A percentile compares a stretch with the other conserved stretches of the same genome.
Evolutionary conservation across 1,284 basidiomycete genomes (phyloP).

Genomic region (Chalciporus sp.): DNA sequence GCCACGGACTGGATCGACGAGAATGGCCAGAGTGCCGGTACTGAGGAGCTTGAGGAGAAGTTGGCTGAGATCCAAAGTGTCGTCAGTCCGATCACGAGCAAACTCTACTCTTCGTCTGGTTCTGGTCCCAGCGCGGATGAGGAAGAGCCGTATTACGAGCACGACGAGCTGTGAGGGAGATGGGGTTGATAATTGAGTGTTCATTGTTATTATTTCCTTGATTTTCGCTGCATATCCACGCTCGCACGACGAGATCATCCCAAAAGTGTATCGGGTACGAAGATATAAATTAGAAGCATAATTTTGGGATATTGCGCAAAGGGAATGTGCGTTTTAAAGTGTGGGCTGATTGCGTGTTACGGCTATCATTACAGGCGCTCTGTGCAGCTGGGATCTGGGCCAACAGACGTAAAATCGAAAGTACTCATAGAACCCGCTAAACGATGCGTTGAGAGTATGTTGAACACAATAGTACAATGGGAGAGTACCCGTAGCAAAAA

Average conservation of each 20-base stretch:
- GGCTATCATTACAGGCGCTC: too few relatives aligned
- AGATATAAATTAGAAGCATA: background rate
- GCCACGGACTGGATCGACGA: slow-evolving; percentile 90
- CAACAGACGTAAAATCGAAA: background rate
- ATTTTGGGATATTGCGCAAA: slow-evolving; percentile 2
- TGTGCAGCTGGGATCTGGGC: background rate
- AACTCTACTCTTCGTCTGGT: slow-evolving; percentile 65
- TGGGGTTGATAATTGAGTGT: slow-evolving; percentile 4
- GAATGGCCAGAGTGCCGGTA: slow-evolving; percentile 73
- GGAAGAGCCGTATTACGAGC: slow-evolving; percentile 58
- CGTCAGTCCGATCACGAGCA: slow-evolving; percentile 77
- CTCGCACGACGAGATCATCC: background rate
- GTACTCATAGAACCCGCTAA: background rate
- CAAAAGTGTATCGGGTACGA: slow-evolving; percentile 2
- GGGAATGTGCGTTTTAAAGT: too few relatives aligned
- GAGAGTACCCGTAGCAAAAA: slow-evolving; percentile 8
- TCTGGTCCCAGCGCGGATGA: slow-evolving; percentile 42
- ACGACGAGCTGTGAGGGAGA: slow-evolving; percentile 64
- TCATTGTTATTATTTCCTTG: slow-evolving; percentile 13
- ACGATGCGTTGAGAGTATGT: background rate
- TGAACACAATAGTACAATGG: background rate
- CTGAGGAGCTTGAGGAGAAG: slow-evolving; percentile 93
- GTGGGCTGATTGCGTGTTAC: too few relatives aligned
- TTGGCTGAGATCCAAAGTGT: slow-evolving; percentile 73
- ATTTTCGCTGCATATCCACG: background rate